A percentile compares a stretch with the other conserved stretches of the same genome.
Conservation (phyloP, 768 basidiomycete genomes). For the Termitomyces heimii region DNA sequence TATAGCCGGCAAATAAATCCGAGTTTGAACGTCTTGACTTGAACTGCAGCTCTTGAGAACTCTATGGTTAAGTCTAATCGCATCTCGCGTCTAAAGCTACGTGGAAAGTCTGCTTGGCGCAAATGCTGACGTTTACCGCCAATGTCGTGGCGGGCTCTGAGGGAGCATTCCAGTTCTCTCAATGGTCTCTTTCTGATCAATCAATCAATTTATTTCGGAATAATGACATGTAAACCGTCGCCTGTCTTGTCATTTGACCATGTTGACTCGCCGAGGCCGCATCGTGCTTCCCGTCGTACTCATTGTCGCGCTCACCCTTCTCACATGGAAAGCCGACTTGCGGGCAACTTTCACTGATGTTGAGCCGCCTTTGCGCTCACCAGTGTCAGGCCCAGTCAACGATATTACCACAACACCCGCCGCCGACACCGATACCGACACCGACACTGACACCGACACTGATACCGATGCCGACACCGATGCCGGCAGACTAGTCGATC, state of each 20-base stretch:
- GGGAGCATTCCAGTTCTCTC: too few species aligned
- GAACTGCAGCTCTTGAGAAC: not conserved
- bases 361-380: constrained; percentile 1
- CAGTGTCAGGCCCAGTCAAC: too few species aligned
- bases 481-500: not conserved
- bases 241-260: not conserved
- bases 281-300: not conserved
- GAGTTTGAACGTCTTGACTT: not conserved
- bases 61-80: not conserved
- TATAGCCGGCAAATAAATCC: not conserved
- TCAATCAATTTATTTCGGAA: not conserved
- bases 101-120: not conserved
- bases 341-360: not conserved
- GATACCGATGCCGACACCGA: too few species aligned
- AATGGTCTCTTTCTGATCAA: not conserved
- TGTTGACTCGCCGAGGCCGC: constrained; percentile 9
- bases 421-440: not conserved
- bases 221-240: not conserved
- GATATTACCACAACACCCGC: not conserved
- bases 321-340: constrained; percentile 7
- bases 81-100: not conserved
- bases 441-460: not conserved
- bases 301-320: not conserved
- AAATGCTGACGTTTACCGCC: not conserved
- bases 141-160: too few species aligned